Percentiles rank a stretch among this genome's conserved stretches.
Conservation (phyloP, 192 early-diverging fungal species). For the Coemansia umbellata region DNA sequence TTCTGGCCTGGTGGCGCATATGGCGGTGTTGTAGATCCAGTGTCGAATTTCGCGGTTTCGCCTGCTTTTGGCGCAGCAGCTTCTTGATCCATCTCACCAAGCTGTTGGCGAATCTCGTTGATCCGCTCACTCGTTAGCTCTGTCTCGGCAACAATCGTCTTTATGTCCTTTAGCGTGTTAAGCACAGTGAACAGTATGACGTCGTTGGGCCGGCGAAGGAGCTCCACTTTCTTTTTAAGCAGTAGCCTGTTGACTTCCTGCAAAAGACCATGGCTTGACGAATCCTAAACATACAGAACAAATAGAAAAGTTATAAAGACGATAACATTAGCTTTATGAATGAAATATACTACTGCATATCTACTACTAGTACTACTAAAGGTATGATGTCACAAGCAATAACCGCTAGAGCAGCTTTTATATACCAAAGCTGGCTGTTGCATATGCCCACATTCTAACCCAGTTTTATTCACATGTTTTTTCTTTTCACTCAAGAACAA, state of each 20-base stretch:
- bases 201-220: conserved; percentile 39
- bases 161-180: conserved; percentile 29
- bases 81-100: conserved; percentile 11
- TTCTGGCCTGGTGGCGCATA: conserved; percentile 7
- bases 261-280: conserved; percentile 23
- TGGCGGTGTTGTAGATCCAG: conserved; percentile 14
- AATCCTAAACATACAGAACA: conserved; percentile 11
- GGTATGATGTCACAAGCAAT: too few relatives aligned
- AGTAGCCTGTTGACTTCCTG: conserved; percentile 31
- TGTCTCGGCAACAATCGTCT: conserved; percentile 18
- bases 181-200: conserved; percentile 20
- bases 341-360: too few relatives aligned
- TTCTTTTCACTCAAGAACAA: too few relatives aligned
- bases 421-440: too few relatives aligned
- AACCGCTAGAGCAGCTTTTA: too few relatives aligned
- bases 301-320: conserved; percentile 6
- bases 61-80: background rate
- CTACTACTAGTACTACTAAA: too few relatives aligned
- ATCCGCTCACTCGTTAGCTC: conserved; percentile 16
- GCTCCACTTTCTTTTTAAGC: conserved; percentile 39
- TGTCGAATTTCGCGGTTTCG: background rate
- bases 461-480: too few relatives aligned
- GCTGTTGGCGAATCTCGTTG: conserved; percentile 26
- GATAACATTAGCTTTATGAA: too few relatives aligned
- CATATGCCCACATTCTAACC: too few relatives aligned